Evolutionary conservation across 2,329 filamentous ascomycete genomes (phyloP).

Genomic region (Parasarocladium wereldwijsianum): DNA sequence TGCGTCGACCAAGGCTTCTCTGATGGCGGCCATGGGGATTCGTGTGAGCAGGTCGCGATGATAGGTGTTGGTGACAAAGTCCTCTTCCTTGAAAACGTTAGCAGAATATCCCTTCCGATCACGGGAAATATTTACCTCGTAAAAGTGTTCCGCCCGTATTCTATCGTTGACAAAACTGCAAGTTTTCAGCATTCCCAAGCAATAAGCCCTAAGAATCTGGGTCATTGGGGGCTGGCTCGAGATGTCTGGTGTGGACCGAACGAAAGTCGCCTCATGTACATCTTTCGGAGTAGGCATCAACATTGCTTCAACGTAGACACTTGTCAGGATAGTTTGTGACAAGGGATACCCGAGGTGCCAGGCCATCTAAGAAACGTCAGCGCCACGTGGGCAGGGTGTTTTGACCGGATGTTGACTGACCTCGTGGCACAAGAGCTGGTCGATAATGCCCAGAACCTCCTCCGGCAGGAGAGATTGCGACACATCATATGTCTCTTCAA

Average conservation of each 20-base stretch:
- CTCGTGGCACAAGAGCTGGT: constrained; percentile 81
- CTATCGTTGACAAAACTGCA: constrained; percentile 66
- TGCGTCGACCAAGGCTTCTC: constrained; percentile 37
- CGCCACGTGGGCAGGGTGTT: neutral
- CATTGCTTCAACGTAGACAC: constrained; percentile 74
- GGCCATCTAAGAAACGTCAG: constrained; percentile 49
- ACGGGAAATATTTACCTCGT: constrained; percentile 45
- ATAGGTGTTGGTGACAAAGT: constrained; percentile 88
- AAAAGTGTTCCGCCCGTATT: constrained; percentile 74
- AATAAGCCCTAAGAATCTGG: constrained; percentile 68
- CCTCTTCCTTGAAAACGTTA: constrained; percentile 55
- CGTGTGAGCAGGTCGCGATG: constrained; percentile 60
- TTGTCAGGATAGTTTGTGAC: constrained; percentile 88
- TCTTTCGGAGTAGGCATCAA: constrained; percentile 53
- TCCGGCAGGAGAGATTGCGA: constrained; percentile 51
- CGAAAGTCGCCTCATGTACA: constrained; percentile 52
- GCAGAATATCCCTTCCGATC: neutral
- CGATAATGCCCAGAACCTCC: constrained; percentile 85
- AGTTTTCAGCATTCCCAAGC: constrained; percentile 67
- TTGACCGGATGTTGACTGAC: constrained; percentile 25
- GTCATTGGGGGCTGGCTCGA: constrained; percentile 32
- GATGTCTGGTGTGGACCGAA: constrained; percentile 17
- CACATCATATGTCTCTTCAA: constrained; percentile 73
- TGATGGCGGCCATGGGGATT: constrained; percentile 42
- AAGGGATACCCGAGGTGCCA: constrained; percentile 96